Conservation (phyloP, 2,329 filamentous ascomycete species). For the Aspergillus luchuensis region DNA sequence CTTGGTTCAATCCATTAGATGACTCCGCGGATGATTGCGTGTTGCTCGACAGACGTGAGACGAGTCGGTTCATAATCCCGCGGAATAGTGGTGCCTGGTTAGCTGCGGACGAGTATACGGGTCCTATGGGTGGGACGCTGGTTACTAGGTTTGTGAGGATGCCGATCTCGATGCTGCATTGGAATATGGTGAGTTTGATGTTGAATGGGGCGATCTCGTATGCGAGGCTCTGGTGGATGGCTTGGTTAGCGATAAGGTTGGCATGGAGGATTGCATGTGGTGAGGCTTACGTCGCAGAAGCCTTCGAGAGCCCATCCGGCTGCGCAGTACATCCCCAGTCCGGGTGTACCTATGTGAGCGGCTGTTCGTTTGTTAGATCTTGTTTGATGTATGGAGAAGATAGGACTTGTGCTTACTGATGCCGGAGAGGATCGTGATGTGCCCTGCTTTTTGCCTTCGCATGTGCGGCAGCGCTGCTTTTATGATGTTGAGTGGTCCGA, state of each 20-base stretch:
- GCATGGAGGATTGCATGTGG: neutral
- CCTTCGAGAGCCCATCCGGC: constrained; percentile 94
- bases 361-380: constrained; percentile 45
- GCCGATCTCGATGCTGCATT: constrained; percentile 90
- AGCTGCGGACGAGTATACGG: constrained; percentile 66
- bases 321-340: constrained; percentile 86
- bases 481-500: constrained; percentile 94
- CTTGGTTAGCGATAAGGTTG: neutral
- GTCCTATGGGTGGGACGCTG: constrained; percentile 74
- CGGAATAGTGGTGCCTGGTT: constrained; percentile 79
- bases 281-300: constrained; percentile 72
- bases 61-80: constrained; percentile 76
- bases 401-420: constrained; percentile 57
- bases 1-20: constrained; percentile 19
- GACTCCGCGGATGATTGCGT: constrained; percentile 15
- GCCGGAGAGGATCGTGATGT: constrained; percentile 86
- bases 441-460: constrained; percentile 77
- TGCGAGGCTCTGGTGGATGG: constrained; percentile 66
- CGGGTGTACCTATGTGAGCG: constrained; percentile 89
- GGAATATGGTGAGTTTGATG: constrained; percentile 91
- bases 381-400: no score
- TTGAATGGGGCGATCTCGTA: constrained; percentile 98
- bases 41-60: constrained; percentile 70
- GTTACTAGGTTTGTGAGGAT: constrained; percentile 84
- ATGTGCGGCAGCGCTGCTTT: constrained; percentile 81